Percentiles rank a stretch among this genome's conserved stretches.
These are phyloP conservation scores for Tricholomella constricta DNA, from an alignment of 768 basidiomycete genomes.

Conservation along the genomic window DNA sequence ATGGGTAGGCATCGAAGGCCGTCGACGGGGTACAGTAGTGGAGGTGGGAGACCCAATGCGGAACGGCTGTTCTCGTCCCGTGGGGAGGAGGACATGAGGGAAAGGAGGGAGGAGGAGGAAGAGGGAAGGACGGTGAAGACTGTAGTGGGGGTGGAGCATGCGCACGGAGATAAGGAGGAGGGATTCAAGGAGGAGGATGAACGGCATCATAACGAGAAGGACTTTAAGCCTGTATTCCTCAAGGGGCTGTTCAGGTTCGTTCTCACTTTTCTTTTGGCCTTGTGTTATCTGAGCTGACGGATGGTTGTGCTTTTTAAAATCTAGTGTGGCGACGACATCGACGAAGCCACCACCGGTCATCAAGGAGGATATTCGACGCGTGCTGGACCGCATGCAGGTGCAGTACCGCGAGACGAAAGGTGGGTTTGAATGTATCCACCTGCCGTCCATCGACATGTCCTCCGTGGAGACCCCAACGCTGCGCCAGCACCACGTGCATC, in stretches of 20 bases:
- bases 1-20: constrained; percentile 71
- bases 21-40: constrained; percentile 60
- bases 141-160: constrained; percentile 11
- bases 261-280: constrained; percentile 5
- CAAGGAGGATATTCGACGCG: constrained; percentile 81
- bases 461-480: constrained; percentile 52
- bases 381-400: constrained; percentile 93
- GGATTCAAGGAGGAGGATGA: constrained; percentile 52
- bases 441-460: constrained; percentile 90
- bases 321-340: constrained; percentile 91
- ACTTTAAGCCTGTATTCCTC: constrained; percentile 92
- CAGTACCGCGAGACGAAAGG: constrained; percentile 88
- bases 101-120: constrained; percentile 46
- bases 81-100: constrained; percentile 48
- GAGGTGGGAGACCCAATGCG: constrained; percentile 33
- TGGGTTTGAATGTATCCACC: constrained; percentile 95
- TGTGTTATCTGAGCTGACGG: constrained; percentile 5
- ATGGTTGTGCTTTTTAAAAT: constrained; percentile 6
- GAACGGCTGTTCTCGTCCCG: constrained; percentile 55
- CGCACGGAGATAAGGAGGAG: constrained; percentile 37
- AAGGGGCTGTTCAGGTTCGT: constrained; percentile 93
- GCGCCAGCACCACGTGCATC: constrained; percentile 32
- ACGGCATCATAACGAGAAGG: constrained; percentile 58
- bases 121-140: constrained; percentile 24
- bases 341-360: constrained; percentile 82